Evolutionary conservation across 768 basidiomycete species (phyloP), one percentile per base, ranked within the genome.

Genomic region (Pisolithus sp.): DNA sequence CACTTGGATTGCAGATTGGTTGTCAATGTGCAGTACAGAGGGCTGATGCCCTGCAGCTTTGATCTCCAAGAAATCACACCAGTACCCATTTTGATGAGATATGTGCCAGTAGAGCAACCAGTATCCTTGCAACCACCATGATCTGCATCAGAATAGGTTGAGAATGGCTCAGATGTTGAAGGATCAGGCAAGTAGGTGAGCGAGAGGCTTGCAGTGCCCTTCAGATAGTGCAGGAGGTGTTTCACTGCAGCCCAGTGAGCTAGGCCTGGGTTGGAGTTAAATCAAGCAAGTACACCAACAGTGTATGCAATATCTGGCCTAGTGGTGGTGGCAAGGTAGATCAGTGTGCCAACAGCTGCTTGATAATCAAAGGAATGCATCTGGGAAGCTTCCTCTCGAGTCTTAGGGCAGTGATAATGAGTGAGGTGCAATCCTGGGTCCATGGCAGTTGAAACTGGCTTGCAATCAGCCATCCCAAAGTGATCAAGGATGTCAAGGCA

Each of bases 281-380:
- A 68, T 3, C 56, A 53, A 2, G 59, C 54, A 0, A 70, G 53
- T 0, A 41, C 39, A 17, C 53, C 55, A 0, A 66, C 57, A 1
- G 66, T 44, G 21, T 53, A 66, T 0, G 61, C 45, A 4, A 68
- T 44, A 47, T 69, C 67, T 1, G 65, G 67, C 1, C 58, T 23
- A 15, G 51, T 55, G 2, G 49, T 42, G 18, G 40, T 47, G 18
- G 53, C 51, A 6, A 54, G 34, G 17, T 59, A 63, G 53, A 52
- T 48, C 13, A 61, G 47, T 1, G 49, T 30, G 1, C 62, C 57
- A 8, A 61, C 31, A 3, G 49, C 39, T 0, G 24, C 46, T 2
- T 37, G 50, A 48, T 67, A 67, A 0, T 57, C 56, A 12, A 54
- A 45, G 37, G 26, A 24, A 3, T 31, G 42, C 54, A 61, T 55